Conservation (phyloP, 2,329 filamentous ascomycete species). For the Onygenales sp. region DNA sequence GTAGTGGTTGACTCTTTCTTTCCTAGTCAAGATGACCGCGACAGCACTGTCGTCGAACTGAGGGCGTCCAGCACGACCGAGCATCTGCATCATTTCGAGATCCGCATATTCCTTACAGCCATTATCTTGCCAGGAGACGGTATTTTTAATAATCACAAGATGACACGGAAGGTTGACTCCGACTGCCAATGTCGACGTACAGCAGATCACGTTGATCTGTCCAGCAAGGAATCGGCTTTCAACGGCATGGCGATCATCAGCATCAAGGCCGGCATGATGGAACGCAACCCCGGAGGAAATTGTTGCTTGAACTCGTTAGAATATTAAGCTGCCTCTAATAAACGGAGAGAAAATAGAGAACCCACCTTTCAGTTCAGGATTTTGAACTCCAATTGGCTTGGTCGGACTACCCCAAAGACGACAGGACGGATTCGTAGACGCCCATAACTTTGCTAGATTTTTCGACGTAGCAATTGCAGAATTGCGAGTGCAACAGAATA, state of each 20-base stretch:
- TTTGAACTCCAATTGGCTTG: slow-evolving; percentile 42
- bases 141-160: slow-evolving; percentile 75
- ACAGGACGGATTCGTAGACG: slow-evolving; percentile 38
- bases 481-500: slow-evolving; percentile 72
- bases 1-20: slow-evolving; percentile 56
- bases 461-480: slow-evolving; percentile 61
- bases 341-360: slow-evolving; percentile 20
- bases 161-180: slow-evolving; percentile 79
- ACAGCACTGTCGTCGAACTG: slow-evolving; percentile 70
- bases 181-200: slow-evolving; percentile 74
- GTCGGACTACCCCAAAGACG: slow-evolving; percentile 56
- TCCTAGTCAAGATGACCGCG: slow-evolving; percentile 69
- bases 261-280: slow-evolving; percentile 68
- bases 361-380: slow-evolving; percentile 50
- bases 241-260: slow-evolving; percentile 53
- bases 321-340: background rate
- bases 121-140: slow-evolving; percentile 53
- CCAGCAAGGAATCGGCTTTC: slow-evolving; percentile 61
- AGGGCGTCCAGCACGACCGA: slow-evolving; percentile 71
- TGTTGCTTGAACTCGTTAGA: slow-evolving; percentile 27
- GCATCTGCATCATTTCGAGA: slow-evolving; percentile 83
- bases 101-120: slow-evolving; percentile 65
- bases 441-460: slow-evolving; percentile 58
- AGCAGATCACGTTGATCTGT: slow-evolving; percentile 72
- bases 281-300: slow-evolving; percentile 60